Conservation (phyloP, 176 grass and related monocot genomes). For the Aegilops tauschii region DNA sequence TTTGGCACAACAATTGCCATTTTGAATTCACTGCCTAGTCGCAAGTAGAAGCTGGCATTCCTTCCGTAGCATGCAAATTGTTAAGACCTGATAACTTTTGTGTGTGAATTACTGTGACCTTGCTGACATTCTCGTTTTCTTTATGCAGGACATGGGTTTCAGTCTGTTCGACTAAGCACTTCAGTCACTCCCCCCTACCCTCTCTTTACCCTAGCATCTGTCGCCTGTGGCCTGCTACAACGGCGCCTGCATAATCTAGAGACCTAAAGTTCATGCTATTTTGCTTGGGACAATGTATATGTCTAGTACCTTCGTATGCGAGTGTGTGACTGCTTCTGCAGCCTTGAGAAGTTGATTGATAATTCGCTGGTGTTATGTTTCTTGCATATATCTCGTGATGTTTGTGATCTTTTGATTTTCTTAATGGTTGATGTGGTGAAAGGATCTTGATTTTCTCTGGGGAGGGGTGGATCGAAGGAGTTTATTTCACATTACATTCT, state of each 20-base stretch:
- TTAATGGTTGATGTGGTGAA: not conserved
- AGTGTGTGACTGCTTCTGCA: not conserved
- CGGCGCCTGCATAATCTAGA: not conserved
- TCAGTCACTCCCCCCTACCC: not conserved
- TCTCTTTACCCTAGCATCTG: not conserved
- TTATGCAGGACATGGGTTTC: conserved; percentile 86
- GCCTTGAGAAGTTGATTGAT: not conserved
- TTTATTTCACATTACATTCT: too few relatives aligned
- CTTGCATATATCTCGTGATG: not conserved
- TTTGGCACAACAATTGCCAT: not conserved
- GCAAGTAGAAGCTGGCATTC: not conserved
- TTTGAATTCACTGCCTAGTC: not conserved
- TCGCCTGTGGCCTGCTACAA: not conserved
- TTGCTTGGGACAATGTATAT: conserved; percentile 26
- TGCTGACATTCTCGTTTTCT: not conserved
- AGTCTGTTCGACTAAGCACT: conserved; percentile 67
- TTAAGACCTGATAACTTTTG: not conserved
- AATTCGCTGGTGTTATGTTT: not conserved
- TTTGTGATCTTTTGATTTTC: not conserved
- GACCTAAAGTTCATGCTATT: not conserved
- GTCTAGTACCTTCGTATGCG: not conserved
- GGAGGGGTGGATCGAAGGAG: too few relatives aligned
- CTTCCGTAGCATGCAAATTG: not conserved
- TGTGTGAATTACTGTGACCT: not conserved
- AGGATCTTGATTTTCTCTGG: not conserved